Evolutionary conservation across 768 basidiomycete genomes (phyloP).

Genomic region (Leccinum boreale): DNA sequence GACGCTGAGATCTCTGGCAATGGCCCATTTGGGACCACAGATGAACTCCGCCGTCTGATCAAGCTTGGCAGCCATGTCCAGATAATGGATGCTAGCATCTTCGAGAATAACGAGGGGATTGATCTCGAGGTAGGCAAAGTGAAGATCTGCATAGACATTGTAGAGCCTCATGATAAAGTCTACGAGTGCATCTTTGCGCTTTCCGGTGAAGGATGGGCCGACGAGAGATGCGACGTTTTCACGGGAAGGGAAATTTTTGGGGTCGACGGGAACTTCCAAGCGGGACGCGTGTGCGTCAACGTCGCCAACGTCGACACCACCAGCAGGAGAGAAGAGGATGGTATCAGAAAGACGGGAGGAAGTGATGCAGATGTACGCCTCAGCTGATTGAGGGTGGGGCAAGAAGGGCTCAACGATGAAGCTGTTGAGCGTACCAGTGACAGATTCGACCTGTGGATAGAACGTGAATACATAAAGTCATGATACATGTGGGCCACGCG

Average conservation of each 20-base stretch:
- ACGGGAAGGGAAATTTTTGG: constrained; percentile 75
- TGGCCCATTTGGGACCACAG: constrained; percentile 98
- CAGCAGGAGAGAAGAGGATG: constrained; percentile 98
- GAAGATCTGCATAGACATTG: constrained; percentile 96
- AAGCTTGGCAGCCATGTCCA: constrained; percentile 99
- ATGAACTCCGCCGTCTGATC: constrained; percentile 99
- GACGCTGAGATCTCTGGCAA: constrained; percentile 85
- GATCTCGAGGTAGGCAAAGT: constrained; percentile 99
- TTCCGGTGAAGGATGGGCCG: constrained; percentile 67
- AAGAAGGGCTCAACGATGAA: constrained; percentile 99
- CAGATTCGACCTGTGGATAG: constrained; percentile 72
- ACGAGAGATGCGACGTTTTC: constrained; percentile 78
- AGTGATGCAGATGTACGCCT: constrained; percentile 98
- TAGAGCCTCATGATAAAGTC: constrained; percentile 96
- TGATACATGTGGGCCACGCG: constrained; percentile 24
- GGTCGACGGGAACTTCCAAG: constrained; percentile 72
- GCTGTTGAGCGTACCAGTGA: constrained; percentile 92
- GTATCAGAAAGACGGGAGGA: constrained; percentile 92
- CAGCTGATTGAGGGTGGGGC: constrained; percentile 89
- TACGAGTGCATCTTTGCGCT: constrained; percentile 86
- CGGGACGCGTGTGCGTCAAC: constrained; percentile 96
- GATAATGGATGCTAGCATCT: constrained; percentile 78
- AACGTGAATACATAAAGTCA: constrained; percentile 15
- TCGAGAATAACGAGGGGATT: constrained; percentile 97
- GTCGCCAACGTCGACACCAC: constrained; percentile 98